A percentile compares a stretch with the other conserved stretches of the same genome.
Conservation (phyloP, 805 yeast species). For the Wickerhamomyces chambardii region DNA sequence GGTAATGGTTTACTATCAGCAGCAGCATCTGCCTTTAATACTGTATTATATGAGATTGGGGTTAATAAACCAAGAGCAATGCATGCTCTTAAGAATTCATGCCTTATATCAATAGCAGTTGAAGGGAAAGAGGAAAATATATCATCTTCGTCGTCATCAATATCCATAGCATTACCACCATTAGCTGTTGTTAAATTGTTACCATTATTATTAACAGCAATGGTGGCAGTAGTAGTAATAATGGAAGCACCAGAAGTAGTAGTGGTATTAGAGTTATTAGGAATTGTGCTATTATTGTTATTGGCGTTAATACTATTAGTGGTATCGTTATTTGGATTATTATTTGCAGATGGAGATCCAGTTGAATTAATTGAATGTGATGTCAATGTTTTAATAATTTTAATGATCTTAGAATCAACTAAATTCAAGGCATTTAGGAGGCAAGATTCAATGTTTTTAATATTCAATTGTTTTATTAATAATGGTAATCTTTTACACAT, state of each 20-base stretch:
- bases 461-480: slow-evolving; percentile 24
- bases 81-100: slow-evolving; percentile 39
- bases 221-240: too few relatives aligned
- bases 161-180: slow-evolving; percentile 13
- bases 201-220: too few relatives aligned
- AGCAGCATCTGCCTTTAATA: slow-evolving; percentile 29
- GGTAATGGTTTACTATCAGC: slow-evolving; percentile 23
- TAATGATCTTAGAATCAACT: slow-evolving; percentile 26
- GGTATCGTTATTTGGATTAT: slow-evolving; percentile 16
- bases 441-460: slow-evolving; percentile 18
- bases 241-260: too few relatives aligned
- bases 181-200: too few relatives aligned
- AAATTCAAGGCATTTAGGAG: slow-evolving; percentile 18
- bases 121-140: slow-evolving; percentile 43
- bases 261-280: too few relatives aligned
- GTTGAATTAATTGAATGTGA: too few relatives aligned
- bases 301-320: slow-evolving; percentile 20
- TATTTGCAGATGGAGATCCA: slow-evolving; percentile 11
- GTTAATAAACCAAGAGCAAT: slow-evolving; percentile 30
- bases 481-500: slow-evolving; percentile 37
- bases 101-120: slow-evolving; percentile 37
- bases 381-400: slow-evolving; percentile 13
- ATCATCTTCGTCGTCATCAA: slow-evolving; percentile 27
- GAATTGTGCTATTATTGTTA: slow-evolving; percentile 21
- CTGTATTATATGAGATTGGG: slow-evolving; percentile 20